Evolutionary conservation across 768 basidiomycete species (phyloP), one percentile per base, ranked within the genome.

Genomic region (Hygrocybe coccinea): DNA sequence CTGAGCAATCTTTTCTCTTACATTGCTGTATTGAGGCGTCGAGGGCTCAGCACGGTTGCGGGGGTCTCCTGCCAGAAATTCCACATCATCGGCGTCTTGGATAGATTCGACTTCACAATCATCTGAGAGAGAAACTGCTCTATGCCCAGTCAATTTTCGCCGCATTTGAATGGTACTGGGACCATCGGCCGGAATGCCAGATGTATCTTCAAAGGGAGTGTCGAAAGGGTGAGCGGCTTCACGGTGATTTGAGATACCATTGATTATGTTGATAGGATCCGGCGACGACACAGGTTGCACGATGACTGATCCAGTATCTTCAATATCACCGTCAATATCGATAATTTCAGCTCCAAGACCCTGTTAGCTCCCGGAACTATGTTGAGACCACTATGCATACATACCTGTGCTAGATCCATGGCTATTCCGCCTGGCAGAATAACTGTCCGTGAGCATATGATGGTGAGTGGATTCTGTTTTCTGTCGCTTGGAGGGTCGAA

Each of bases 281-380:
- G 59, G 59, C 2, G 59, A 60, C 8, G 59, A 55, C n/a, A 8
- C 34, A 3, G 21, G 41, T 21, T 19, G 37, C 24, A 44, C 12
- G 24, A 54, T 22, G 6, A 41, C 46, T 14, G 24, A 12, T 8
- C 55, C 56, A 19, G 54, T 29, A 46, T 60, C 59, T 50, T 57
- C 59, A 14, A 24, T 17, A 24, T 48, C 44, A 25, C 47, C 43
- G 15, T 60, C 59, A 12, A 60, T n/a, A 39, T 41, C 24, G 8
- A 54, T 57, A 25, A 55, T n/a, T 24, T 52, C 54, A 15, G 44
- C 44, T 46, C n/a, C 39, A 48, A 33, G 17, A 22, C 21, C 5
- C 24, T 19, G 21, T n/a, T 12, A 46, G 21, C 43, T 12, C 12
- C n/a, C n/a, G n/a, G 17, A 44, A n/a, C 11, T 24, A 9, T 17